These are phyloP conservation scores for Rostrohypoxylon terebratum DNA, from an alignment of 495 filamentous ascomycete species.

Conservation along the genomic window DNA sequence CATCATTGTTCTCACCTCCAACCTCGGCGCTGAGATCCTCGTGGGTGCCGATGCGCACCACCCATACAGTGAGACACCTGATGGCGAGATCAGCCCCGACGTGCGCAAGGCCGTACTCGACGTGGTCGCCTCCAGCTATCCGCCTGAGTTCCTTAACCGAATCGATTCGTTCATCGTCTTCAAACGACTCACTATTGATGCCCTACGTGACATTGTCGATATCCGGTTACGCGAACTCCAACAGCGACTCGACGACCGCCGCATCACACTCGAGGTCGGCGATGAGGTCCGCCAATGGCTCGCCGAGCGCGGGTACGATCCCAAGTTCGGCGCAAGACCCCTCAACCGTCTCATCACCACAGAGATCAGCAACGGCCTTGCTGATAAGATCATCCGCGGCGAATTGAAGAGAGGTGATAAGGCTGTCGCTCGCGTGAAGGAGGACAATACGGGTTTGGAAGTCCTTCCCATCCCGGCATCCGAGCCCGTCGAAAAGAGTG, in stretches of 20 bases:
- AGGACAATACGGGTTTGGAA: slow-evolving; percentile 63
- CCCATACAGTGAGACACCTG: slow-evolving; percentile 67
- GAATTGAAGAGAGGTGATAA: slow-evolving; percentile 79
- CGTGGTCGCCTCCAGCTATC: slow-evolving; percentile 80
- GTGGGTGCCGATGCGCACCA: slow-evolving; percentile 68
- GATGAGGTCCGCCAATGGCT: slow-evolving; percentile 84
- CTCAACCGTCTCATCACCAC: slow-evolving; percentile 91
- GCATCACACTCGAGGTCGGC: slow-evolving; percentile 79
- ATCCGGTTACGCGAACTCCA: slow-evolving; percentile 90
- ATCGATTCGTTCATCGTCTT: slow-evolving; percentile 98
- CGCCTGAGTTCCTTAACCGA: slow-evolving; percentile 95
- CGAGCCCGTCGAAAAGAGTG: slow-evolving; percentile 13
- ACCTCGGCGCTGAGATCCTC: slow-evolving; percentile 83
- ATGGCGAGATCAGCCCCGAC: slow-evolving; percentile 73
- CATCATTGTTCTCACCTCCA: slow-evolving; percentile 94
- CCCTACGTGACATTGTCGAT: slow-evolving; percentile 92
- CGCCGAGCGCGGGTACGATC: slow-evolving; percentile 88
- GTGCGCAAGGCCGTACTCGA: slow-evolving; percentile 87
- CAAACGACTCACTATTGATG: slow-evolving; percentile 79
- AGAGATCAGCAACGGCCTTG: slow-evolving; percentile 86
- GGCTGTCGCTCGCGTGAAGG: slow-evolving; percentile 74
- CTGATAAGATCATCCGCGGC: slow-evolving; percentile 91
- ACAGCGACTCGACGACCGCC: slow-evolving; percentile 81
- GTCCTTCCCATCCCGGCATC: slow-evolving; percentile 37
- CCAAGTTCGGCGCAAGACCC: slow-evolving; percentile 91